Conservation (phyloP, 257 asterid species). For the Ilex asprella region DNA sequence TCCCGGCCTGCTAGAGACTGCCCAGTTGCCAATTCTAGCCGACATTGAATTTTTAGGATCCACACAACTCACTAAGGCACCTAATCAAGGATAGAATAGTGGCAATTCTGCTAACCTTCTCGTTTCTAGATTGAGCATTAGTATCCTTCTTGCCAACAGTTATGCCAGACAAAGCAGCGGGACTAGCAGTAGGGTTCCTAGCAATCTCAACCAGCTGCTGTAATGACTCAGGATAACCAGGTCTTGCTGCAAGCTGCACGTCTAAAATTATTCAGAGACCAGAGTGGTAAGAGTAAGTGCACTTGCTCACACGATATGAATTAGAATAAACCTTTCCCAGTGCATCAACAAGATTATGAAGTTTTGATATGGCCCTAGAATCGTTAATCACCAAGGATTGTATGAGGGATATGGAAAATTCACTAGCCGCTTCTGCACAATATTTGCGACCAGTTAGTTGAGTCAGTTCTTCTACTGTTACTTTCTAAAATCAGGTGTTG, state of each 20-base stretch:
- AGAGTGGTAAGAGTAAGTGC: not conserved
- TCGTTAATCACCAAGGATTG: slow-evolving; percentile 59
- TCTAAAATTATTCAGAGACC: slow-evolving; percentile 21
- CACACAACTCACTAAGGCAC: not conserved
- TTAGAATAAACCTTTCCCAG: slow-evolving; percentile 63
- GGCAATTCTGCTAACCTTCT: slow-evolving; percentile 43
- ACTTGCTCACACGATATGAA: slow-evolving; percentile 9
- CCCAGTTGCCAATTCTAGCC: slow-evolving; percentile 43
- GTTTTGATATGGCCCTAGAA: slow-evolving; percentile 68
- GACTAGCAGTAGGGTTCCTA: slow-evolving; percentile 54
- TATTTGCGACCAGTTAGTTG: slow-evolving; percentile 10
- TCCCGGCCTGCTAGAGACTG: slow-evolving; percentile 51
- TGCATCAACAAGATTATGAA: slow-evolving; percentile 86
- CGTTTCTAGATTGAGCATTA: slow-evolving; percentile 48
- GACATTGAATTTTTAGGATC: slow-evolving; percentile 1
- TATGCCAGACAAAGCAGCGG: slow-evolving; percentile 41
- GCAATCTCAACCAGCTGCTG: slow-evolving; percentile 91
- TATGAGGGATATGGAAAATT: slow-evolving; percentile 76
- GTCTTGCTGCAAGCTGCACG: slow-evolving; percentile 89
- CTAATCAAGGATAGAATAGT: not conserved
- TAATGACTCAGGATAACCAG: slow-evolving; percentile 93
- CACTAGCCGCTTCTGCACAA: slow-evolving; percentile 87
- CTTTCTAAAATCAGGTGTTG: not conserved
- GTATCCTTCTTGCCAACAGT: slow-evolving; percentile 60
- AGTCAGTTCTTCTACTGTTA: too few relatives aligned